Conservation (phyloP, 345 rosid species). For the Linum lewisii region DNA sequence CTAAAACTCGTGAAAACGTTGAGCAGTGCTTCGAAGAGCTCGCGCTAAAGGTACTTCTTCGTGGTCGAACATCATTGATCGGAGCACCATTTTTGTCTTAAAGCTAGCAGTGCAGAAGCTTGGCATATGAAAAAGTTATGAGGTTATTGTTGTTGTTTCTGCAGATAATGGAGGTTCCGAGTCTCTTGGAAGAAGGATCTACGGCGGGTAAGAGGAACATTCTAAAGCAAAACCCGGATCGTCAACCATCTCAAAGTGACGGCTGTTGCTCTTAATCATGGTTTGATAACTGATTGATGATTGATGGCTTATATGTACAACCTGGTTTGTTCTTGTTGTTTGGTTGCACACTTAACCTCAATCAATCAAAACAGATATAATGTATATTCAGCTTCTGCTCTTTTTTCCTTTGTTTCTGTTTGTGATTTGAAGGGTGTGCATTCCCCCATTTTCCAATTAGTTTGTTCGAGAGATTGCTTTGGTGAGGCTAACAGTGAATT, state of each 20-base stretch:
- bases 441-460: conserved; percentile 6
- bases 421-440: background rate
- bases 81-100: background rate
- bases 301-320: conserved; percentile 1
- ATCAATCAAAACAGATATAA: conserved; percentile 6
- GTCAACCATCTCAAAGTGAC: conserved; percentile 19
- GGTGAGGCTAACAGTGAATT: too few species aligned
- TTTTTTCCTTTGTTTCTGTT: conserved; percentile 4
- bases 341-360: conserved; percentile 3
- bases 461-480: background rate
- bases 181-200: conserved; percentile 90
- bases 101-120: background rate
- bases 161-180: conserved; percentile 90
- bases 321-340: conserved; percentile 5
- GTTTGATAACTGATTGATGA: background rate
- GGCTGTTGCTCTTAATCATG: conserved; percentile 44
- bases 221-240: conserved; percentile 58
- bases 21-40: conserved; percentile 87
- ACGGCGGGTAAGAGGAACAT: conserved; percentile 58
- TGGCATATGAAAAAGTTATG: conserved; percentile 5
- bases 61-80: background rate
- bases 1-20: conserved; percentile 78
- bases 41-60: conserved; percentile 75
- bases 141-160: background rate
- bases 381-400: conserved; percentile 16